Base-by-base conservation (phyloP, 129 eudicot species). In the Erigeron canadensis region DNA sequence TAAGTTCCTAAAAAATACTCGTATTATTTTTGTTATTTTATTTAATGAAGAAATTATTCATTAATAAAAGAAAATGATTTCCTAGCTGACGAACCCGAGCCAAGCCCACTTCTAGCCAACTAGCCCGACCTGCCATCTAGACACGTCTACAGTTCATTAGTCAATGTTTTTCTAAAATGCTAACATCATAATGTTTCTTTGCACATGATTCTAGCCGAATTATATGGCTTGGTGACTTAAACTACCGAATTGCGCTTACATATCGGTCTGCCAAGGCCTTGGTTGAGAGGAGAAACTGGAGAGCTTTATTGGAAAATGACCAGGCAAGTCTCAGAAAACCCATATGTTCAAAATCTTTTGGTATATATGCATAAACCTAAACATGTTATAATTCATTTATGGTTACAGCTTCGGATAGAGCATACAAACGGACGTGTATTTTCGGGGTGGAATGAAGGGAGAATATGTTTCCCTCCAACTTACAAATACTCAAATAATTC, bases 181-280 rank as follows among this genome's bases (percentile, higher is more conserved):
- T 40, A 63, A 63, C 41, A 63, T 13, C 10, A 7, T n/a, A 61
- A 42, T n/a, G n/a, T 80, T 68, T n/a, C 40, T 17, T 70, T 84
- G 59, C 73, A 40, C 58, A 23, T 83, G 43, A 28, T 13, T 82
- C 17, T 73, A 94, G 98, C 80, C 98, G 96, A 55, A 67, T 94
- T 55, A 82, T 94, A 81, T 94, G 98, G 98, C 95, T 94, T 48
- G 98, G 98, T 61, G 98, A 94, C 87, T 77, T 94, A 80, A 94
- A 94, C 65, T 94, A 94, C 72, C 89, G 98, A 73, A 86, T 94
- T 15, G 86, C 98, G 23, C 85, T 94, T 16, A 76, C 95, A 9
- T 86, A 89, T 73, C 92, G 96, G 18, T 70, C 63, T 70, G 96
- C 96, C 58, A 94, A 94, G 84, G 86, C 96, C 67, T 88, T 94